Percentiles rank a stretch among this genome's conserved stretches.
Conservation (phyloP, 805 yeast genomes). For the Tetrapisispora namnaoensis region DNA sequence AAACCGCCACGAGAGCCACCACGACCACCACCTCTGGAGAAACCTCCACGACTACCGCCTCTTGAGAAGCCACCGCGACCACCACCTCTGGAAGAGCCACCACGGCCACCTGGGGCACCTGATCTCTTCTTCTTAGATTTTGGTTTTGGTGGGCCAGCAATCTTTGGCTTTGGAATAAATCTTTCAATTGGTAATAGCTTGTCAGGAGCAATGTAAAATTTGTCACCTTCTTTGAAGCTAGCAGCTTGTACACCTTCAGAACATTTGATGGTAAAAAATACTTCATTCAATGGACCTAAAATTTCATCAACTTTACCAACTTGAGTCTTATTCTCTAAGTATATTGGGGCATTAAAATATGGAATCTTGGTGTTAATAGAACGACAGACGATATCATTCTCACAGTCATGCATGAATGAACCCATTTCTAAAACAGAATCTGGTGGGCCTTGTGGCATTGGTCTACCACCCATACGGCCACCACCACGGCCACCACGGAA, state of each 20-base stretch:
- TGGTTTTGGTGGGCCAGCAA: conserved; percentile 71
- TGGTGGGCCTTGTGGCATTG: conserved; percentile 88
- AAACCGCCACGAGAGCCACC: conserved; percentile 39
- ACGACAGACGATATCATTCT: conserved; percentile 94
- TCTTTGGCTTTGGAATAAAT: conserved; percentile 93
- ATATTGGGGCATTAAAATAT: conserved; percentile 97
- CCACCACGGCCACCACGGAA: conserved; percentile 32
- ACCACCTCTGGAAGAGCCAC: conserved; percentile 32
- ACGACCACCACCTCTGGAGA: conserved; percentile 34
- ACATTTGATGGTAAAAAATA: conserved; percentile 93
- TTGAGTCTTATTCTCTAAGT: conserved; percentile 89
- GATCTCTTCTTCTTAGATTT: conserved; percentile 57
- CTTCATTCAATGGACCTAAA: conserved; percentile 94
- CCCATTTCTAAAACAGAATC: conserved; percentile 95
- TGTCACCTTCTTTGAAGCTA: conserved; percentile 91
- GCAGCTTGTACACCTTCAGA: conserved; percentile 92
- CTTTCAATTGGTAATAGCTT: conserved; percentile 92
- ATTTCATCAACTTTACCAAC: conserved; percentile 98
- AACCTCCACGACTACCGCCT: conserved; percentile 39
- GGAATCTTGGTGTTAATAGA: conserved; percentile 92
- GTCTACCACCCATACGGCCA: conserved; percentile 34
- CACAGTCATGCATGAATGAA: conserved; percentile 80
- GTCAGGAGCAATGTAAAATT: conserved; percentile 90
- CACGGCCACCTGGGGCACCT: conserved; percentile 39
- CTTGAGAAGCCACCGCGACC: conserved; percentile 33